A percentile compares a stretch with the other conserved stretches of the same genome.
phyloP scores from a whole-genome alignment of 2,329 filamentous ascomycete genomes.

The Coleophoma cylindrospora region DNA sequence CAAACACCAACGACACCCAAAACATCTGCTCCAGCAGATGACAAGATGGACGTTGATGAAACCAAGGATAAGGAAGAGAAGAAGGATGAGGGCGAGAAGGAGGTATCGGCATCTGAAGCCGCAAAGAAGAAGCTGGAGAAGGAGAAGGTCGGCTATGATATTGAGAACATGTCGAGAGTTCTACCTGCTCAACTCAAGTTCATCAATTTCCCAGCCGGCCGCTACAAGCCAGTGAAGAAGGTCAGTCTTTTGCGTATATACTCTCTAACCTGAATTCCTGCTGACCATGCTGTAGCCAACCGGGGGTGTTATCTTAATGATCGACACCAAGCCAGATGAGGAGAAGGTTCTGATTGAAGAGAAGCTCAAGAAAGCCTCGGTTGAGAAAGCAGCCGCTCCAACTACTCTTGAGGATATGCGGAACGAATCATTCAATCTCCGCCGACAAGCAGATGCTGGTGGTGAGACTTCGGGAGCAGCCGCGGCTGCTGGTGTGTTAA shows the following conservation, averaged over 20 bases:
- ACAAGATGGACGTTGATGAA: slow-evolving; percentile 86
- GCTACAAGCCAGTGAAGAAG: slow-evolving; percentile 92
- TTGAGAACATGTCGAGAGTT: slow-evolving; percentile 96
- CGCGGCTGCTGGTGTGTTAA: slow-evolving; percentile 75
- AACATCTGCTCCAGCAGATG: slow-evolving; percentile 45
- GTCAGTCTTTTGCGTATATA: slow-evolving; percentile 40
- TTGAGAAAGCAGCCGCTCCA: slow-evolving; percentile 50
- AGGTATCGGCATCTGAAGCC: slow-evolving; percentile 46
- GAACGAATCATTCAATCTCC: slow-evolving; percentile 29
- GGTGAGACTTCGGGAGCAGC: slow-evolving; percentile 31
- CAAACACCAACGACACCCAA: slow-evolving; percentile 71
- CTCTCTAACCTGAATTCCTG: slow-evolving; percentile 5
- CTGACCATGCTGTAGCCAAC: slow-evolving; percentile 64
- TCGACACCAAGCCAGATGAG: slow-evolving; percentile 76
- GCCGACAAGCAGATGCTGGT: slow-evolving; percentile 32
- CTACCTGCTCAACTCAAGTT: slow-evolving; percentile 91
- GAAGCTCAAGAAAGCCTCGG: slow-evolving; percentile 78
- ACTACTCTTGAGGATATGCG: slow-evolving; percentile 22
- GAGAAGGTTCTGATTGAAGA: slow-evolving; percentile 80
- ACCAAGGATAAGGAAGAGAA: slow-evolving; percentile 49
- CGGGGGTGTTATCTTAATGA: slow-evolving; percentile 86
- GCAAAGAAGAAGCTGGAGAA: slow-evolving; percentile 88
- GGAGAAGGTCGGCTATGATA: slow-evolving; percentile 93
- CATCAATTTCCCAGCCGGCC: slow-evolving; percentile 83
- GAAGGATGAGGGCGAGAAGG: slow-evolving; percentile 59